Percentiles rank a stretch among this genome's conserved stretches.
phyloP scores from a whole-genome alignment of 805 yeast species.

The Lipomyces lipofer region DNA sequence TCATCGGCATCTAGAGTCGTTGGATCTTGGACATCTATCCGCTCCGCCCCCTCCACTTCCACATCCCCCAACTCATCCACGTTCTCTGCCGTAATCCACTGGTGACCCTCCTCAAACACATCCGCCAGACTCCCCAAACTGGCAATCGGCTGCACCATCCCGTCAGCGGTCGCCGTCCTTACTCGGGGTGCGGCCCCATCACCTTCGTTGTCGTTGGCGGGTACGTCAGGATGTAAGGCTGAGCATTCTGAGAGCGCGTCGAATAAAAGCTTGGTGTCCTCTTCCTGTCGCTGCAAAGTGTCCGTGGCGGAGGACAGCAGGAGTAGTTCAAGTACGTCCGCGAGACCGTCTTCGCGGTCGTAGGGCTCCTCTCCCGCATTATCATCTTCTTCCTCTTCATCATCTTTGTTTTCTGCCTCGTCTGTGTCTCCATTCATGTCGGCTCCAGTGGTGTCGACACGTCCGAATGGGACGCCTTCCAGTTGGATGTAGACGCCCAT shows the following conservation, averaged over 20 bases:
- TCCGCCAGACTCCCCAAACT: conserved; percentile 7
- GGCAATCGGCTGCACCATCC: background rate
- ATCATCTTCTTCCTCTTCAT: conserved; percentile 2
- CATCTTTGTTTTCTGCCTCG: background rate
- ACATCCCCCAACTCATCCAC: conserved; percentile 25
- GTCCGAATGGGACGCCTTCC: conserved; percentile 12
- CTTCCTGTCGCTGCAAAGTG: too few relatives aligned
- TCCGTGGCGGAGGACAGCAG: too few relatives aligned
- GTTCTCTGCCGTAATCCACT: conserved; percentile 30
- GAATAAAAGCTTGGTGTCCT: conserved; percentile 8
- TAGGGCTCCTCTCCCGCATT: background rate
- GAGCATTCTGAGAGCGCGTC: conserved; percentile 15
- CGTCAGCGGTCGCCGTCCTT: too few relatives aligned
- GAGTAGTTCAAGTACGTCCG: background rate
- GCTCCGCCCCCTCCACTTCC: conserved; percentile 17
- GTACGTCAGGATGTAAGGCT: background rate
- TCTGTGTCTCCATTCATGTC: background rate
- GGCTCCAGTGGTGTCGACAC: background rate
- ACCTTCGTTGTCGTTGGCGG: background rate
- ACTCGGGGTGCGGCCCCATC: background rate
- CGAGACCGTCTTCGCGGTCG: background rate
- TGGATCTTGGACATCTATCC: background rate
- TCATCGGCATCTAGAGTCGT: conserved; percentile 1
- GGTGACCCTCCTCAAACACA: conserved; percentile 13
- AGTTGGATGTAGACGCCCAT: conserved; percentile 21